phyloP scores from a whole-genome alignment of 495 filamentous ascomycete species.

The Immersiella caudata region DNA sequence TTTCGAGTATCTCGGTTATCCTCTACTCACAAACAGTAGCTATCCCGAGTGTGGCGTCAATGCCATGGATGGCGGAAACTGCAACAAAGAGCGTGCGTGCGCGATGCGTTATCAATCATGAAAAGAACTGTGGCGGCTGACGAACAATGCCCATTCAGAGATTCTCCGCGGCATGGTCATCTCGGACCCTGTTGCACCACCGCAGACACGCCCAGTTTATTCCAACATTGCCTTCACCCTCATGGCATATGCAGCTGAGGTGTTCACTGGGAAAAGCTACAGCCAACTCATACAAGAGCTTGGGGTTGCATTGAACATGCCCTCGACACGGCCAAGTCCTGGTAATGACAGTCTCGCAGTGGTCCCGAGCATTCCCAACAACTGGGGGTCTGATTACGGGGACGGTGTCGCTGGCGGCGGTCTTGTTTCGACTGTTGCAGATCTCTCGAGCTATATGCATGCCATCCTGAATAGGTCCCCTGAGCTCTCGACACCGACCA shows the following conservation, averaged over 20 bases:
- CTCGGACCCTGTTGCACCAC: constrained; percentile 41
- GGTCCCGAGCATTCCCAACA: constrained; percentile 31
- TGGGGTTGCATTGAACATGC: constrained; percentile 43
- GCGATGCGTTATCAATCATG: not conserved
- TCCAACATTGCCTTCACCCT: constrained; percentile 51
- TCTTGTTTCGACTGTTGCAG: constrained; percentile 44
- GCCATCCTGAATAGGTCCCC: constrained; percentile 24
- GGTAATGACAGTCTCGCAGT: constrained; percentile 27
- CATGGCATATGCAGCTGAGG: constrained; percentile 48
- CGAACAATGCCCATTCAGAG: constrained; percentile 30
- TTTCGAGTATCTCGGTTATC: constrained; percentile 36
- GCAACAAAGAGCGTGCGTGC: constrained; percentile 25
- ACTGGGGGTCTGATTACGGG: constrained; percentile 25
- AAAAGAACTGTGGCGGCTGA: not conserved
- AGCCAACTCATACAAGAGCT: constrained; percentile 40
- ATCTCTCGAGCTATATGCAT: constrained; percentile 43
- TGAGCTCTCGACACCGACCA: constrained; percentile 18
- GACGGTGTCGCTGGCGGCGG: constrained; percentile 30
- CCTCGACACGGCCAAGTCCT: constrained; percentile 32
- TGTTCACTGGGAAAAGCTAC: constrained; percentile 44
- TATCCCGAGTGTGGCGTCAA: constrained; percentile 34
- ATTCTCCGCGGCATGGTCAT: constrained; percentile 44
- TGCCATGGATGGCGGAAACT: constrained; percentile 19
- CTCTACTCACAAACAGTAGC: constrained; percentile 20
- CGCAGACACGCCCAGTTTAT: constrained; percentile 48